Evolutionary conservation across 176 grass and related monocot genomes (phyloP).

Genomic region (Luzula sylvatica): DNA sequence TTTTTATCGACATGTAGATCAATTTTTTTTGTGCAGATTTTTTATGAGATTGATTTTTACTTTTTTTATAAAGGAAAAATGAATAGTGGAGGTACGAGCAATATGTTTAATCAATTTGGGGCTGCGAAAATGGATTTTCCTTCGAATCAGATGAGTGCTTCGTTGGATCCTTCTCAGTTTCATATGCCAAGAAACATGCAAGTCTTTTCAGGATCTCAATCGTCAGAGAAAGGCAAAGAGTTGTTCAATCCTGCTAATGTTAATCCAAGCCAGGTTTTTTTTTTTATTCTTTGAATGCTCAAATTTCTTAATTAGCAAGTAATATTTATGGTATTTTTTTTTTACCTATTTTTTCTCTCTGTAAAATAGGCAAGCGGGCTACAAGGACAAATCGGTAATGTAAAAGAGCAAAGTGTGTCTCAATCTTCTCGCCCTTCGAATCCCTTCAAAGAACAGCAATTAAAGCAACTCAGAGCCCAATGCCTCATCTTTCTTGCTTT

Average conservation of each 20-base stretch:
- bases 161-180: slow-evolving; percentile 30
- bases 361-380: slow-evolving; percentile 45
- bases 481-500: slow-evolving; percentile 99
- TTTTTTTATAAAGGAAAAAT: slow-evolving; percentile 46
- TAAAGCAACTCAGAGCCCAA: slow-evolving; percentile 98
- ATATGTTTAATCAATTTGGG: slow-evolving; percentile 35
- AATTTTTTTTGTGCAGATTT: not conserved
- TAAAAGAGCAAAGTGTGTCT: slow-evolving; percentile 36
- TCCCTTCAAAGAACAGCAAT: slow-evolving; percentile 92
- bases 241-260: slow-evolving; percentile 28
- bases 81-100: slow-evolving; percentile 35
- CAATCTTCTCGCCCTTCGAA: slow-evolving; percentile 31
- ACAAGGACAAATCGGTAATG: slow-evolving; percentile 59
- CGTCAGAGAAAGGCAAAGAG: slow-evolving; percentile 75
- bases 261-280: slow-evolving; percentile 30
- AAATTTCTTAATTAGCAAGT: no score
- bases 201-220: slow-evolving; percentile 43
- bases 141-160: slow-evolving; percentile 38
- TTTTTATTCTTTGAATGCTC: no score
- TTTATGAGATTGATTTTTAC: slow-evolving; percentile 2
- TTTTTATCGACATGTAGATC: not conserved
- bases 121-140: slow-evolving; percentile 29
- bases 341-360: no score
- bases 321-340: no score
- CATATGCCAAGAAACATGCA: slow-evolving; percentile 30